Percentiles rank a stretch among this genome's conserved stretches.
Evolutionary conservation across 768 basidiomycete species (phyloP).

Genomic region (Naganishia randhawae): DNA sequence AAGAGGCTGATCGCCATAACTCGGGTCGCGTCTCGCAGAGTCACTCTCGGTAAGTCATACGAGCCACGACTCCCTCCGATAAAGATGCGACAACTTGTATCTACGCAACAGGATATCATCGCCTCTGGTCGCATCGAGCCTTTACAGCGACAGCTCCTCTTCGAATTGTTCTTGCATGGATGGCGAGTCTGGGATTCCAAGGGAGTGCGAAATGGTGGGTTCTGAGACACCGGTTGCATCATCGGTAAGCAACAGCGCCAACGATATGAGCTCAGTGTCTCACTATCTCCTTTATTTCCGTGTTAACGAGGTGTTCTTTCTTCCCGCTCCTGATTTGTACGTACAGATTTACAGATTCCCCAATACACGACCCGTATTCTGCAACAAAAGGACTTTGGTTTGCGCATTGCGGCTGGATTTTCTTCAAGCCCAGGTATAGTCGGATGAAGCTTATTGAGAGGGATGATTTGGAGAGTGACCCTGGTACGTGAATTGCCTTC

Average conservation of each 20-base stretch:
- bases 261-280: neutral
- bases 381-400: constrained; percentile 70
- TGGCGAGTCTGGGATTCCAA: constrained; percentile 72
- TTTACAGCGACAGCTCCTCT: constrained; percentile 62
- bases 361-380: constrained; percentile 64
- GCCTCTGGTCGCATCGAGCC: constrained; percentile 71
- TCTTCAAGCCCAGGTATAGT: constrained; percentile 67
- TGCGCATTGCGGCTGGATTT: constrained; percentile 83
- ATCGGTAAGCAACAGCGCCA: constrained; percentile 52
- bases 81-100: neutral
- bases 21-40: constrained; percentile 51
- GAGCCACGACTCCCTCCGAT: neutral
- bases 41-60: constrained; percentile 51
- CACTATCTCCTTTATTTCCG: neutral
- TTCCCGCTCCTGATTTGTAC: no score
- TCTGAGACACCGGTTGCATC: constrained; percentile 69
- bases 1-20: neutral
- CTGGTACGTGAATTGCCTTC: constrained; percentile 55
- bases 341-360: constrained; percentile 57
- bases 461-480: constrained; percentile 66
- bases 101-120: constrained; percentile 59
- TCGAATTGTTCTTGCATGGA: constrained; percentile 60
- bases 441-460: constrained; percentile 63
- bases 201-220: constrained; percentile 72
- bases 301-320: neutral